These are phyloP conservation scores for Saccharomyces hybrid DNA, from an alignment of 1,139 yeast genomes.

Conservation along the genomic window DNA sequence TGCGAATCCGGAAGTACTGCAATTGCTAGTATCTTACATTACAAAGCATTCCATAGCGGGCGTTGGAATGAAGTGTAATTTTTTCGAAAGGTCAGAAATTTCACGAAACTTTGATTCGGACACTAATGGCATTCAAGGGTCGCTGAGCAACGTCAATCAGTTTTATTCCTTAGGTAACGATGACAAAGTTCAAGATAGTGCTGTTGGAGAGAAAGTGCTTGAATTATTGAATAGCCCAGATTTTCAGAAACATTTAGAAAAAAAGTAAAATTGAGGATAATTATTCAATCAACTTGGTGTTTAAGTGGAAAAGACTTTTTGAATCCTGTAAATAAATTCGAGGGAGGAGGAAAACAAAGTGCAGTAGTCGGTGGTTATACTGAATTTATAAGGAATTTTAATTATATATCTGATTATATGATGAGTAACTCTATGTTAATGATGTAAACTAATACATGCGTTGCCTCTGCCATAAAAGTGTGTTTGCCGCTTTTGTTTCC, in stretches of 20 bases:
- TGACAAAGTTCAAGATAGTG: constrained; percentile 2
- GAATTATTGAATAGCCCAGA: constrained; percentile 62
- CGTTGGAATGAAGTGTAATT: constrained; percentile 72
- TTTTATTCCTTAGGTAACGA: constrained; percentile 7
- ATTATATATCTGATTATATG: neutral
- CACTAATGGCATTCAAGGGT: constrained; percentile 1
- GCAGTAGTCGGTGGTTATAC: neutral
- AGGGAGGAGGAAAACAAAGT: neutral
- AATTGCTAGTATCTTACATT: constrained; percentile 72
- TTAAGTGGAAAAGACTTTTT: neutral
- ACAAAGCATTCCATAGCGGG: constrained; percentile 74
- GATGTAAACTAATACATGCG: neutral
- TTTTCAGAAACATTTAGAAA: constrained; percentile 39
- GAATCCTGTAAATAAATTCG: constrained; percentile 3
- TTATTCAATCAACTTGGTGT: neutral
- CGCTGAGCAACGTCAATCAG: neutral
- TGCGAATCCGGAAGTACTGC: constrained; percentile 77
- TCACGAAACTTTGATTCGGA: constrained; percentile 37
- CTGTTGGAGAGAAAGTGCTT: constrained; percentile 60
- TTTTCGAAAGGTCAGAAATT: constrained; percentile 49
- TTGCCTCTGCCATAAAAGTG: neutral
- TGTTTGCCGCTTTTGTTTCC: neutral
- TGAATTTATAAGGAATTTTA: neutral
- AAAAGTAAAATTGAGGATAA: neutral
- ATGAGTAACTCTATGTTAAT: neutral